These are phyloP conservation scores for Choanephora cucurbitarum DNA, from an alignment of 371 early-diverging fungal genomes.

Conservation along the genomic window DNA sequence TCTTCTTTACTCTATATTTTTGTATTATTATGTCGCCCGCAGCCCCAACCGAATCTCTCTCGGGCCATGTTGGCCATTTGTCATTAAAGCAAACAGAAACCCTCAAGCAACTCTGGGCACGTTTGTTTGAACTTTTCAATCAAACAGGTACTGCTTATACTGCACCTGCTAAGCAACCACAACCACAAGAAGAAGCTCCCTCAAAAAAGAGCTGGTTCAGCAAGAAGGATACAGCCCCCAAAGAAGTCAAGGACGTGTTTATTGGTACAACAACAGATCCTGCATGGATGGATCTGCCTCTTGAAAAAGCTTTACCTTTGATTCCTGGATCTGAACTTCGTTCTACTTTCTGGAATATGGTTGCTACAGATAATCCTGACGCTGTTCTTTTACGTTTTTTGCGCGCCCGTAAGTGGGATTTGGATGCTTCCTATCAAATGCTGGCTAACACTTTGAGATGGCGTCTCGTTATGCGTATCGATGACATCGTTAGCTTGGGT, in stretches of 20 bases:
- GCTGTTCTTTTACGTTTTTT: conserved; percentile 67
- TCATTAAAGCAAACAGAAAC: conserved; percentile 48
- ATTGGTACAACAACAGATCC: conserved; percentile 51
- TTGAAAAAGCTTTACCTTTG: conserved; percentile 44
- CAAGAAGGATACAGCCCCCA: conserved; percentile 29
- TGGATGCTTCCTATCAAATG: conserved; percentile 67
- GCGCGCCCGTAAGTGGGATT: conserved; percentile 81
- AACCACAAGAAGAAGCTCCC: conserved; percentile 15
- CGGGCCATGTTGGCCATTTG: conserved; percentile 51
- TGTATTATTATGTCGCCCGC: conserved; percentile 21
- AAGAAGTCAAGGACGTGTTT: conserved; percentile 48
- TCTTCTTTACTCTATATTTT: conserved; percentile 14
- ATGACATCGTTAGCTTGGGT: conserved; percentile 56
- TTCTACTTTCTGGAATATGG: conserved; percentile 57
- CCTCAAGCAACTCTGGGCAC: conserved; percentile 57
- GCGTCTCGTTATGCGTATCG: conserved; percentile 60
- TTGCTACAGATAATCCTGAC: conserved; percentile 71
- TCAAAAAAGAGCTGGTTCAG: conserved; percentile 34
- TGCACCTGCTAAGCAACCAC: conserved; percentile 21
- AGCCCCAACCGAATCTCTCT: conserved; percentile 14
- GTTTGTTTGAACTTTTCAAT: conserved; percentile 49
- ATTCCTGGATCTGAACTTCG: conserved; percentile 40
- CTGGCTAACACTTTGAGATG: conserved; percentile 64
- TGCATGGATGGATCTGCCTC: conserved; percentile 35
- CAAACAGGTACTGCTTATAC: conserved; percentile 32